These are phyloP conservation scores for Ophiosphaerella korrae DNA, from an alignment of 2,329 filamentous ascomycete genomes.

Conservation along the genomic window DNA sequence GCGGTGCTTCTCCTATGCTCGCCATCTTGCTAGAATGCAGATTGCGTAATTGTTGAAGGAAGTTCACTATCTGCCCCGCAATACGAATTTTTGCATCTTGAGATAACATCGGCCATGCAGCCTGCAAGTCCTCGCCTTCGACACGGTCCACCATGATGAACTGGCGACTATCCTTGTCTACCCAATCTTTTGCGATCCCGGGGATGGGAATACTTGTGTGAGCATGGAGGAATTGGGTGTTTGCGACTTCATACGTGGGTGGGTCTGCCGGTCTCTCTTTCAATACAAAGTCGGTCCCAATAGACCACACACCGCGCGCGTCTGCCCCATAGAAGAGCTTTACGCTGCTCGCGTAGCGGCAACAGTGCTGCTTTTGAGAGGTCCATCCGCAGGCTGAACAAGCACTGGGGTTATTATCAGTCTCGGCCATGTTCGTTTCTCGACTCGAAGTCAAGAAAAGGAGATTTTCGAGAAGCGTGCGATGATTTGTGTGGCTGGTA, in stretches of 20 bases:
- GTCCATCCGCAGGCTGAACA: conserved; percentile 9
- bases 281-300: conserved; percentile 36
- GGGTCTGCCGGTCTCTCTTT: conserved; percentile 24
- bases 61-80: conserved; percentile 5
- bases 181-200: conserved; percentile 1
- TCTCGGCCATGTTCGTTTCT: no score
- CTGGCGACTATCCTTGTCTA: conserved; percentile 1
- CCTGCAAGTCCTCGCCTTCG: conserved; percentile 1
- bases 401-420: no score
- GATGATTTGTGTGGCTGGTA: no score
- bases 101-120: conserved; percentile 6
- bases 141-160: conserved; percentile 3
- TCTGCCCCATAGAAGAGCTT: conserved; percentile 32
- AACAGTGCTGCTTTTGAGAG: not conserved
- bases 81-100: conserved; percentile 4
- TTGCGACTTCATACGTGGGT: conserved; percentile 3
- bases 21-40: not conserved
- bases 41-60: conserved; percentile 1
- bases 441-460: no score
- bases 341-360: conserved; percentile 3
- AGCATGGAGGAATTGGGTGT: conserved; percentile 34
- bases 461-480: no score
- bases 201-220: conserved; percentile 9
- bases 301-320: conserved; percentile 36
- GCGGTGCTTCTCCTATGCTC: not conserved